Evolutionary conservation across 257 asterid genomes (phyloP), one percentile per base, ranked within the genome.

Genomic region (Solanum gandarillasii): DNA sequence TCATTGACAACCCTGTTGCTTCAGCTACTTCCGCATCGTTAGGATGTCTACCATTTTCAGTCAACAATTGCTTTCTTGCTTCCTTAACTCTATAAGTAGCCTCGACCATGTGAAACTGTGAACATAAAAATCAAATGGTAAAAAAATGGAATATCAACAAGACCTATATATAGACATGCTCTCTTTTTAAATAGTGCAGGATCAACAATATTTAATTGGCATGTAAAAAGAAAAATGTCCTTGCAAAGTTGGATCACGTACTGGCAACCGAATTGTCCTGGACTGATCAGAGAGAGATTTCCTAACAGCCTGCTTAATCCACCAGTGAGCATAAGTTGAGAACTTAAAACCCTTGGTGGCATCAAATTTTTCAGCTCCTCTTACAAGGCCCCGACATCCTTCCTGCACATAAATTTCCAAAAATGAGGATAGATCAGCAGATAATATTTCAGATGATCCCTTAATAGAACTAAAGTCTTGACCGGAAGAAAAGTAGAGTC

Each of bases 271-370:
- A 84, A 94, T 94, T 52, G 90, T 93, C 90, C 96, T 91, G 25
- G 95, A 94, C 83, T 92, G 98, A 79, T 94, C 96, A 32, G 98
- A 94, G 81, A 94, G 98, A 46, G 95, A 92, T 87, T 91, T 94
- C 23, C 98, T 90, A 86, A 94, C 95, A 16, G 98, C 97, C 98
- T 95, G 99, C 39, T 98, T 94, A 87, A 97, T 97, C 99, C 99
- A 97, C 99, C 99, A 97, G 86, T 97, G 96, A 84, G 96, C 99
- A 87, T 97, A 97, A 27, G 99, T 97, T 11, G 99, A 97, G 90
- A 97, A 94, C 94, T 94, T 97, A 90, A 95, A 97, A 78, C 99
- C 99, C 93, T 95, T 97, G 8, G 98, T 92, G 85, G 98, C 93
- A 90, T 97, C 99, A 88, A 92, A 97, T 90, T 97, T 97, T 93